These are phyloP conservation scores for Tetrahymena thermophila DNA, from an alignment of 73 alveolate genomes.

Conservation along the genomic window DNA sequence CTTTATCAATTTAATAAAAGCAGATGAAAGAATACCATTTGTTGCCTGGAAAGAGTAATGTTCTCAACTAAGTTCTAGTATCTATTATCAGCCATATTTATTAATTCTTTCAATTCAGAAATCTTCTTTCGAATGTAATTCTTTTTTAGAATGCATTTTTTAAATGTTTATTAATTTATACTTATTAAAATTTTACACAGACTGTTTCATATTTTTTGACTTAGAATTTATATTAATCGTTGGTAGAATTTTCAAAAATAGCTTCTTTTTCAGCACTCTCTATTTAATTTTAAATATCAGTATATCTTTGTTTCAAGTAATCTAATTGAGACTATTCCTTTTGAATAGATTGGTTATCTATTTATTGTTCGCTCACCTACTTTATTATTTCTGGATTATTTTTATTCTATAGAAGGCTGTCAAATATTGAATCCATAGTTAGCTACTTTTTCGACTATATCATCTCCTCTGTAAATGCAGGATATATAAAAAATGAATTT, in stretches of 20 bases:
- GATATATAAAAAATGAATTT: neutral
- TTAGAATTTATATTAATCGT: neutral
- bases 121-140: neutral
- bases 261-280: neutral
- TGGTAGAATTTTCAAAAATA: neutral
- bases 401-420: neutral
- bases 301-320: neutral
- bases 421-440: neutral
- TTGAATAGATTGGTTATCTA: neutral
- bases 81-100: neutral
- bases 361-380: neutral
- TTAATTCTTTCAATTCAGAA: neutral
- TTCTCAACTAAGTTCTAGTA: neutral
- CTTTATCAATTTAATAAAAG: too few relatives aligned
- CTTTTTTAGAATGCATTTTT: neutral
- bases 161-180: neutral
- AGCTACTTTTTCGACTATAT: neutral
- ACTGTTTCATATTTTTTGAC: neutral
- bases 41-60: neutral
- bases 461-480: neutral
- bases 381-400: neutral
- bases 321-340: neutral
- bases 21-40: neutral
- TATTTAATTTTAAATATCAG: neutral
- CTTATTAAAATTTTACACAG: neutral